phyloP scores from a whole-genome alignment of 2,329 filamentous ascomycete species.

The Xylaria sp. region DNA sequence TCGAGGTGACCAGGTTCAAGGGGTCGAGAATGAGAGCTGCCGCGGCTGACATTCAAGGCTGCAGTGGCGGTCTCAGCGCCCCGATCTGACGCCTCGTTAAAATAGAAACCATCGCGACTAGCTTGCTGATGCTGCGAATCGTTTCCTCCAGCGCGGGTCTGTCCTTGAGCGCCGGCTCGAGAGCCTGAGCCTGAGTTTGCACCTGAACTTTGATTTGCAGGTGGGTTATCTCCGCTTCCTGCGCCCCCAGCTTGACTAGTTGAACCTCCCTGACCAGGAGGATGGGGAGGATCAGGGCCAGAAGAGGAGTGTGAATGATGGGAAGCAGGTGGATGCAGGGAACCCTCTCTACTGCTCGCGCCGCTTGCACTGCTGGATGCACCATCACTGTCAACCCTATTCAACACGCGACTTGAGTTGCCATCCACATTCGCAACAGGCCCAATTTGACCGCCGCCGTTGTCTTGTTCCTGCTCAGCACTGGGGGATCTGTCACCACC shows the following conservation, averaged over 20 bases:
- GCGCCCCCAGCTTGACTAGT: background rate
- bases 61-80: background rate
- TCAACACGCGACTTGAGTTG: background rate
- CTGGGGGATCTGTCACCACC: background rate
- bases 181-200: slow-evolving; percentile 8
- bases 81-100: background rate
- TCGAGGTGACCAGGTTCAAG: background rate
- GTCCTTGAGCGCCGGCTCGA: slow-evolving; percentile 5
- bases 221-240: slow-evolving; percentile 1
- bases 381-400: background rate
- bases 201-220: background rate
- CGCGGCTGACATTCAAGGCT: too few species aligned
- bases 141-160: background rate
- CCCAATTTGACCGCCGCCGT: background rate
- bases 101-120: background rate
- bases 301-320: background rate
- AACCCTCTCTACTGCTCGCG: background rate
- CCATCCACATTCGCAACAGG: background rate
- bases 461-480: background rate
- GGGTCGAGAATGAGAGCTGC: slow-evolving; percentile 5
- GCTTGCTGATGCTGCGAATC: slow-evolving; percentile 8
- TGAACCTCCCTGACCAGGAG: slow-evolving; percentile 2
- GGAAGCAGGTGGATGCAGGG: background rate
- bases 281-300: background rate
- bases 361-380: background rate